Percentiles rank a stretch among this genome's conserved stretches.
Evolutionary conservation across 495 filamentous ascomycete genomes (phyloP).

Genomic region (Penicillium alfredii): DNA sequence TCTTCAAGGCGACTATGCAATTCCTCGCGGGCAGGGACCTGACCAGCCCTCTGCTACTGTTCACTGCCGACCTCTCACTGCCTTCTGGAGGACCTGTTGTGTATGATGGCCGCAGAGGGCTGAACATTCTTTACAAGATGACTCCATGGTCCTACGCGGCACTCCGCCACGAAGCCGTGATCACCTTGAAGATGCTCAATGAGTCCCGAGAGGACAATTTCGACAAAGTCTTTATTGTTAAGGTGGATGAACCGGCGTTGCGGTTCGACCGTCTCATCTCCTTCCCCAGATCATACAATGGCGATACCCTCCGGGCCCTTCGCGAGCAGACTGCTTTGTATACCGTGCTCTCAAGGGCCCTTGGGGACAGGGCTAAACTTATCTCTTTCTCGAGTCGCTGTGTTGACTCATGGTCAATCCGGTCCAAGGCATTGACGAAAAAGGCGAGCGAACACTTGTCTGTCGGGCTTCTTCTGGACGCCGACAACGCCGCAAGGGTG

Average conservation of each 20-base stretch:
- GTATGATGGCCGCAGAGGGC: constrained; percentile 60
- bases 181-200: constrained; percentile 65
- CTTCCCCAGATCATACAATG: constrained; percentile 25
- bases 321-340: constrained; percentile 43
- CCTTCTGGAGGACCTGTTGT: constrained; percentile 38
- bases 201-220: constrained; percentile 75
- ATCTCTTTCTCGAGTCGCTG: constrained; percentile 50
- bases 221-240: constrained; percentile 71
- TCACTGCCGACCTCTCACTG: constrained; percentile 26
- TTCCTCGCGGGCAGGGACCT: constrained; percentile 71
- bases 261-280: constrained; percentile 61
- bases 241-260: constrained; percentile 57
- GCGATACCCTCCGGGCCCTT: constrained; percentile 27
- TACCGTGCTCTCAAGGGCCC: constrained; percentile 55
- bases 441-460: constrained; percentile 33
- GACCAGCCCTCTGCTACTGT: constrained; percentile 55
- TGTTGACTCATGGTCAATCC: constrained; percentile 30
- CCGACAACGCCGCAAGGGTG: constrained; percentile 59
- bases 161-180: constrained; percentile 63
- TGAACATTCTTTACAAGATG: constrained; percentile 93
- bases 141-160: constrained; percentile 71
- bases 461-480: constrained; percentile 66
- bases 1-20: constrained; percentile 88
- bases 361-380: constrained; percentile 66
- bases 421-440: constrained; percentile 21